Evolutionary conservation across 345 rosid species (phyloP), one percentile per base, ranked within the genome.

Genomic region (Clarkia xantiana): DNA sequence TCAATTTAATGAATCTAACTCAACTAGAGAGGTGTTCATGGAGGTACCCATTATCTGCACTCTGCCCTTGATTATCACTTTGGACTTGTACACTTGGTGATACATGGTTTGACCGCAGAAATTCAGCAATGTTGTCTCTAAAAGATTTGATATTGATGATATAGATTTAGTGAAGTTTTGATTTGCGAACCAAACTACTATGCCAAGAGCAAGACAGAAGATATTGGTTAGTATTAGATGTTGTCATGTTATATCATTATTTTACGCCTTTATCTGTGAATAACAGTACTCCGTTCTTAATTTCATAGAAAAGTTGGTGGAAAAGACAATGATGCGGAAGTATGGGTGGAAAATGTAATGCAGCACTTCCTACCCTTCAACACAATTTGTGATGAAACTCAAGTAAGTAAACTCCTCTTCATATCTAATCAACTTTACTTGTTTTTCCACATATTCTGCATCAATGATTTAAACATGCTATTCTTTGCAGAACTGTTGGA

Each of bases 171-270:
- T 67, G 52, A 91, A 84, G 70, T 65, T 75, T 40, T 94, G 96
- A 60, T 81, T 86, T 67, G 98, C 96, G 61, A 91, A 91, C 61
- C 98, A 91, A 67, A 91, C 98, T 36, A 86, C 98, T 18, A 86
- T 84, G 94, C 94, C 41, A 91, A 86, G 83, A 86, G 96, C 49
- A 93, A 91, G 67, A 91, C 98, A 18, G 93, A 91, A 71, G 94
- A 81, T 20, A 91, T 91, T 68, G 98, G 98, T 84, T 54, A 68
- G 63, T 72, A 57, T 61, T 44, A 16, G 15, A 58, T 53, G 13
- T 16, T 18, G 20, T 51, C 7, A 44, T 15, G 3, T 29, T 13
- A 49, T 13, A 53, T 56, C 34, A 44, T 51, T 53, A 9, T 23
- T 49, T 62, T 47, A 18, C 14, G 25, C 0, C 49, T 49, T 25